Base-by-base conservation (phyloP, 2,329 filamentous ascomycete species). In the Paecilomyces fulvus region DNA sequence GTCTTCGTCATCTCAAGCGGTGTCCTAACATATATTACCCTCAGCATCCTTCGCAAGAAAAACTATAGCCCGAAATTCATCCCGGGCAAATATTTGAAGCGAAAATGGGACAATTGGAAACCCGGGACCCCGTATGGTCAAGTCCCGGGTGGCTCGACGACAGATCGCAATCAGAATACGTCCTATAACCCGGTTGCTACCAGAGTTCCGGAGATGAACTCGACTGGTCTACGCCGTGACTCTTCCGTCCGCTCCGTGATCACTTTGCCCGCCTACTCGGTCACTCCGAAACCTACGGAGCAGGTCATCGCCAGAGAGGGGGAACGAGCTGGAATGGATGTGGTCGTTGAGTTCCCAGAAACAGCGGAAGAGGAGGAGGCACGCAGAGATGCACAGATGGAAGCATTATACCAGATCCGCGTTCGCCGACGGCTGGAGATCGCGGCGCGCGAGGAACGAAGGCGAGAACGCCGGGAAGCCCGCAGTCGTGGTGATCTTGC, bases 201-300 rank as follows among this genome's bases (percentile, higher is more conserved):
- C 33, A 56, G 62, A 60, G 64, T 56, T 63, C 67, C 63, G 55
- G 70, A 68, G 54, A 69, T 66, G 63, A 63, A 61, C 28, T 58
- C 59, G 17, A 58, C 73, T 70, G 76, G 74, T 3, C 83, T 96
- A 11, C 89, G 92, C 68, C 83, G 92, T 30, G 88, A 92, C 65
- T 91, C 89, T 1, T 95, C 90, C 8, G 80, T 97, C 50, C 86
- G 92, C 55, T 95, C 90, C n/a, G 85, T 97, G 56, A 94, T 96
- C 82, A 97, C 94, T 0, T 76, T 99, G 2, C 94, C 94, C 0
- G 83, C 89, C 0, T 99, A 99, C 71, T 86, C 88, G 2, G 82
- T 80, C 14, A 84, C 83, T 28, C 84, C 90, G 0, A 80, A 83
- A 52, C 86, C 88, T 20, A 86, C 84, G 50, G 94, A 99, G 71